Conservation (phyloP, 768 basidiomycete genomes). For the Pulveroboletus sp. region DNA sequence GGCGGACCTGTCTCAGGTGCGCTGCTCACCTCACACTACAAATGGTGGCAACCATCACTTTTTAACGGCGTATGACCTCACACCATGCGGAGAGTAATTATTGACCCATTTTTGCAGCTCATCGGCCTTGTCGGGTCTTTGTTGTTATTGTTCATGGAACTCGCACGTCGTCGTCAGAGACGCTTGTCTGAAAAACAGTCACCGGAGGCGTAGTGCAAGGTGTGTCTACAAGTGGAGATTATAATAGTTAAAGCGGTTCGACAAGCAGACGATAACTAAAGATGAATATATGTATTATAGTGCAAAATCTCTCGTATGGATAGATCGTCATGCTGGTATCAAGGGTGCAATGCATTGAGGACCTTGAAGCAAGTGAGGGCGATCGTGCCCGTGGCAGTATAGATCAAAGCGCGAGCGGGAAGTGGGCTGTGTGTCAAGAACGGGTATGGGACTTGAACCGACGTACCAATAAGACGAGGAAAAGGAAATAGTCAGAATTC, state of each 20-base stretch:
- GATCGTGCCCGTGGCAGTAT: slow-evolving; percentile 47
- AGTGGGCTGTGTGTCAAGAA: slow-evolving; percentile 67
- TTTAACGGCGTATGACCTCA: slow-evolving; percentile 43
- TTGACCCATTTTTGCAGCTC: slow-evolving; percentile 1
- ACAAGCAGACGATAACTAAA: background rate
- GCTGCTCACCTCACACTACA: slow-evolving; percentile 47
- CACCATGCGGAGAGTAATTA: background rate
- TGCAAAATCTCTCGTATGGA: background rate
- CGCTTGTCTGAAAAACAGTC: background rate
- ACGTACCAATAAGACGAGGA: background rate
- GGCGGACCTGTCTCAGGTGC: slow-evolving; percentile 60
- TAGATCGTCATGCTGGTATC: background rate
- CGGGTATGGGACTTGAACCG: slow-evolving; percentile 70
- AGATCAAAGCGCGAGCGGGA: slow-evolving; percentile 54
- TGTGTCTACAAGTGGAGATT: background rate
- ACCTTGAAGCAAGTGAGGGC: slow-evolving; percentile 55
- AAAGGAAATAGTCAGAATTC: slow-evolving; percentile 2
- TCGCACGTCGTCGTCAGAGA: slow-evolving; percentile 1
- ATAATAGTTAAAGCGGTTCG: background rate
- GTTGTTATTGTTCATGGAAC: slow-evolving; percentile 6
- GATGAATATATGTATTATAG: background rate
- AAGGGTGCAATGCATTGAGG: slow-evolving; percentile 57
- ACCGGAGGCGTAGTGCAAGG: background rate
- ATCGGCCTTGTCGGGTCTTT: slow-evolving; percentile 1
- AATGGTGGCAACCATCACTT: slow-evolving; percentile 55